Percentiles rank a stretch among this genome's conserved stretches.
Conservation (phyloP, 2,329 filamentous ascomycete genomes). For the Fusarium sp. region DNA sequence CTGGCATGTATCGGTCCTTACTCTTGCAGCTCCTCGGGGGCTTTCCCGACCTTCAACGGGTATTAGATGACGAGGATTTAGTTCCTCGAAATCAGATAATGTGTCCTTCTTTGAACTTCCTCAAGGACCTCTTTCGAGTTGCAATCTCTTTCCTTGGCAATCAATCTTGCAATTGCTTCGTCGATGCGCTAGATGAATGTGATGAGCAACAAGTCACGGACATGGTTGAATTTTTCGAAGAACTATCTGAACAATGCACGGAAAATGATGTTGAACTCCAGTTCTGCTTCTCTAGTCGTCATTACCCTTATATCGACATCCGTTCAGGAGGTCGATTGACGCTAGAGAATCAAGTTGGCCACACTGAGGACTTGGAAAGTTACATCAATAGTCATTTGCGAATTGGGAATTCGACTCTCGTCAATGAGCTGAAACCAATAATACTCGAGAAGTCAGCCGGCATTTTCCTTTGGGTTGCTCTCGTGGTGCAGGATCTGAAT, state of each 20-base stretch:
- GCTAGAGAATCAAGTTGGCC: conserved; percentile 49
- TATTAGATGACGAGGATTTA: conserved; percentile 48
- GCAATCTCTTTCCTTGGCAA: neutral
- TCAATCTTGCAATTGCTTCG: conserved; percentile 36
- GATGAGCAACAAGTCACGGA: conserved; percentile 57
- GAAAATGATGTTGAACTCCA: conserved; percentile 41
- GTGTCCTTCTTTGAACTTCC: neutral
- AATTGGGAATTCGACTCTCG: neutral
- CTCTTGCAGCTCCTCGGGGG: conserved; percentile 61
- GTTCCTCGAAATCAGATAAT: neutral
- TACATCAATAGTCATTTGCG: conserved; percentile 39
- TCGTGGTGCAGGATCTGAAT: conserved; percentile 58
- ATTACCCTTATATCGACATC: conserved; percentile 62
- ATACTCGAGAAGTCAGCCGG: conserved; percentile 57
- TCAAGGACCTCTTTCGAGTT: conserved; percentile 15
- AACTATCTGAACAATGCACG: conserved; percentile 51
- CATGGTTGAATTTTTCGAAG: conserved; percentile 61
- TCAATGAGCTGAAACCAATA: conserved; percentile 28
- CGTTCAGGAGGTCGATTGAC: conserved; percentile 46
- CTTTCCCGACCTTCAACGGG: conserved; percentile 52
- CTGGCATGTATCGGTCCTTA: conserved; percentile 66
- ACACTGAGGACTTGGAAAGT: conserved; percentile 46
- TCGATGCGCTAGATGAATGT: conserved; percentile 66
- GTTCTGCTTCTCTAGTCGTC: conserved; percentile 63
- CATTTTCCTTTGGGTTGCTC: conserved; percentile 62